phyloP scores from a whole-genome alignment of 1,284 basidiomycete species.

The Cystobasidiaceae sp. region DNA sequence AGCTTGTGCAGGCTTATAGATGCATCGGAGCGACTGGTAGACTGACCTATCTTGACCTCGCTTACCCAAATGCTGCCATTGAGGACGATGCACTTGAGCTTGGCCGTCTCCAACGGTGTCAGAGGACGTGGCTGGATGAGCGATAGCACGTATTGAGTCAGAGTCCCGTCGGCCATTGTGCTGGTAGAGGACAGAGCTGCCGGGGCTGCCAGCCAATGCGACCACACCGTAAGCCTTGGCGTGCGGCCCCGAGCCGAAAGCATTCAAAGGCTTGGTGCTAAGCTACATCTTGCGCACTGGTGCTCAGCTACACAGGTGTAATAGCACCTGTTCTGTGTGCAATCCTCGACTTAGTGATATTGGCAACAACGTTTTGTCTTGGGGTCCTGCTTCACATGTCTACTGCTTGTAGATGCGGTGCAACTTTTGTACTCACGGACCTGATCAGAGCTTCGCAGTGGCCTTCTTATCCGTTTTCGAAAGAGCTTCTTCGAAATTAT shows the following conservation, averaged over 20 bases:
- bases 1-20: too few relatives aligned
- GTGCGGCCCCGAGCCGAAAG: not conserved
- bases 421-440: not conserved
- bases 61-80: not conserved
- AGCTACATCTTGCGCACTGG: not conserved
- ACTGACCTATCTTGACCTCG: not conserved
- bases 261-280: not conserved
- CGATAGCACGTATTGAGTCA: too few relatives aligned
- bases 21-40: not conserved
- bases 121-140: too few relatives aligned
- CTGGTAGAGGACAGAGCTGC: not conserved
- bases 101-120: too few relatives aligned
- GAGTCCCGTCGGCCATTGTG: too few relatives aligned
- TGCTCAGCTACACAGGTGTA: too few relatives aligned
- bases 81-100: not conserved
- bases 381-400: not conserved
- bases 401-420: not conserved
- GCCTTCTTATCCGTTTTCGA: constrained; percentile 22
- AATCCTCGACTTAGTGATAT: not conserved
- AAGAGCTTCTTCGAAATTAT: not conserved
- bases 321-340: too few relatives aligned
- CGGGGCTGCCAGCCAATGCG: not conserved
- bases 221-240: not conserved
- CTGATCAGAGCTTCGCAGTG: constrained; percentile 14
- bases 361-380: not conserved